Conservation (phyloP, 257 asterid species). For the Przewalskia tangutica region DNA sequence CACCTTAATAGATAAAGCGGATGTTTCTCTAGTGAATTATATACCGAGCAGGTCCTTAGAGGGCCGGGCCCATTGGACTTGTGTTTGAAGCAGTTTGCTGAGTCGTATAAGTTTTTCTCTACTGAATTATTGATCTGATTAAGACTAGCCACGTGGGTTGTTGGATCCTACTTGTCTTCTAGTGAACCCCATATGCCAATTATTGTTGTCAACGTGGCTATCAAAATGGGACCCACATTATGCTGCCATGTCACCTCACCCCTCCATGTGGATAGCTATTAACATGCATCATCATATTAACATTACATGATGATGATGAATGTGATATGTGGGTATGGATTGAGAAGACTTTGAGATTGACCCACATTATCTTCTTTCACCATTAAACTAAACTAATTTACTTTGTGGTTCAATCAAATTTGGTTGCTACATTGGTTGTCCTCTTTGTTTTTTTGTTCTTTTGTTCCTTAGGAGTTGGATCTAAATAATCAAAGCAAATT, state of each 20-base stretch:
- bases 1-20: no score
- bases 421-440: background rate
- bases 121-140: conserved; percentile 10
- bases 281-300: background rate
- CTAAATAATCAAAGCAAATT: background rate
- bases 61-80: background rate
- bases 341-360: background rate
- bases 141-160: conserved; percentile 27
- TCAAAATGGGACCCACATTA: background rate
- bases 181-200: conserved; percentile 3
- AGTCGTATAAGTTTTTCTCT: background rate
- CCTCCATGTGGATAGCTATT: background rate
- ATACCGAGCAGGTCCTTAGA: background rate
- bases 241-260: background rate
- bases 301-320: background rate
- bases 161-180: conserved; percentile 14
- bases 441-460: background rate
- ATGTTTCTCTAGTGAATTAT: no score
- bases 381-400: background rate
- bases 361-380: background rate
- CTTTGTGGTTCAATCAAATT: conserved; percentile 4
- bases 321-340: background rate
- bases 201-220: conserved; percentile 7
- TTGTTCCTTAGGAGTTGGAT: conserved; percentile 6
- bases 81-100: background rate